Evolutionary conservation across 2,329 filamentous ascomycete genomes (phyloP), one percentile per base, ranked within the genome.

Genomic region (Verticillium nubilum): DNA sequence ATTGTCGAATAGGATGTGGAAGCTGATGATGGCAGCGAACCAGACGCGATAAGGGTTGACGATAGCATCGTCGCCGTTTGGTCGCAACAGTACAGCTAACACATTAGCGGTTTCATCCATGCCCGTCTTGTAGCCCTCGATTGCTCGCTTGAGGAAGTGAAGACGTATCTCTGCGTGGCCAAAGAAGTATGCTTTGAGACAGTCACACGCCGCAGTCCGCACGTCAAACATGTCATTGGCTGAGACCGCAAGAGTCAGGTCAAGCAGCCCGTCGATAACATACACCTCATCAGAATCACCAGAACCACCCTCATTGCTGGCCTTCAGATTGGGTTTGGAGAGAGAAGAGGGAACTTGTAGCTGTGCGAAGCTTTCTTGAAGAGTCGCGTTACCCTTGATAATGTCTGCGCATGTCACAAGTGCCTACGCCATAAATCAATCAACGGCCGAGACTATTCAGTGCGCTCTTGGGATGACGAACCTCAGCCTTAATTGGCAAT

Each of bases 321-420:
- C 50, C 70, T 17, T 27, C 9, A 12, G 5, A 67, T 25, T 70
- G 67, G 53, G 78, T 74, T 31, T 75, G 78, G 61, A 77, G 54
- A 85, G 70, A 10, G 88, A 82, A 28, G 86, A 82, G 13, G 81
- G 81, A 3, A 98, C 92, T 67, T 91, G 89, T 52, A 96, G 82
- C 68, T 95, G 90, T 4, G 92, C 94, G 71, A 99, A 98, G 54
- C 82, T 85, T 74, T 97, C 92, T 73, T 99, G 95, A 9, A 98
- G 79, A 5, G 79, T 80, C 26, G 87, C 73, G 70, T 97, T 97
- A 50, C 86, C 90, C 63, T 89, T 85, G 67, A 99, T 96, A 67
- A 96, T 83, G 74, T 97, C 92, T 58, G 92, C 92, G 69, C 92
- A 96, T 31, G 92, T 90, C 64, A 86, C 82, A 57, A 99, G 78